A percentile compares a stretch with the other conserved stretches of the same genome.
Conservation (phyloP, 306 rosid species). For the Prunus padus region DNA sequence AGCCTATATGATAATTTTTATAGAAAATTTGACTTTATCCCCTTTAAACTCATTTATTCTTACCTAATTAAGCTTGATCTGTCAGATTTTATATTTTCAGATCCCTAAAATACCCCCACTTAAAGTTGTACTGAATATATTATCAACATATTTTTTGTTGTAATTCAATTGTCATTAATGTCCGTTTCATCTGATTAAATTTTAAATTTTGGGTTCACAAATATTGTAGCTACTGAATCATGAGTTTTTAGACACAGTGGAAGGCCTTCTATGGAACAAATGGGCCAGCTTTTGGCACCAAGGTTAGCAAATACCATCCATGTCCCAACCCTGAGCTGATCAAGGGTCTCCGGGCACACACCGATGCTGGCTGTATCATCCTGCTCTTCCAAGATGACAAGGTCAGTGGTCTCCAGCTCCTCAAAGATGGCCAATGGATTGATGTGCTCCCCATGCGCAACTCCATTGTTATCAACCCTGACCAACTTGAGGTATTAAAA, state of each 20-base stretch:
- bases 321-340: slow-evolving; percentile 80
- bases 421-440: slow-evolving; percentile 75
- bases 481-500: slow-evolving; percentile 69
- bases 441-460: slow-evolving; percentile 91
- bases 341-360: slow-evolving; percentile 89
- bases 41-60: too few species aligned
- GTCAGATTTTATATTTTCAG: too few species aligned
- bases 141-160: too few species aligned
- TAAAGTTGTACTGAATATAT: too few species aligned
- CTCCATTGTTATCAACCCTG: slow-evolving; percentile 76
- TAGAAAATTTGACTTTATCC: too few species aligned
- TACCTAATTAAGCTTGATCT: too few species aligned
- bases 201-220: background rate
- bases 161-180: too few species aligned
- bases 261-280: slow-evolving; percentile 71
- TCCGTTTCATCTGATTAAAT: background rate
- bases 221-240: slow-evolving; percentile 55
- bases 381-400: slow-evolving; percentile 87
- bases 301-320: slow-evolving; percentile 84
- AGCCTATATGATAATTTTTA: too few species aligned
- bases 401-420: slow-evolving; percentile 87
- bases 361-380: slow-evolving; percentile 92
- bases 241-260: slow-evolving; percentile 70
- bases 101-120: too few species aligned
- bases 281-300: slow-evolving; percentile 85